These are phyloP conservation scores for Beta corolliflora DNA, from an alignment of 179 eudicot species.

Conservation along the genomic window DNA sequence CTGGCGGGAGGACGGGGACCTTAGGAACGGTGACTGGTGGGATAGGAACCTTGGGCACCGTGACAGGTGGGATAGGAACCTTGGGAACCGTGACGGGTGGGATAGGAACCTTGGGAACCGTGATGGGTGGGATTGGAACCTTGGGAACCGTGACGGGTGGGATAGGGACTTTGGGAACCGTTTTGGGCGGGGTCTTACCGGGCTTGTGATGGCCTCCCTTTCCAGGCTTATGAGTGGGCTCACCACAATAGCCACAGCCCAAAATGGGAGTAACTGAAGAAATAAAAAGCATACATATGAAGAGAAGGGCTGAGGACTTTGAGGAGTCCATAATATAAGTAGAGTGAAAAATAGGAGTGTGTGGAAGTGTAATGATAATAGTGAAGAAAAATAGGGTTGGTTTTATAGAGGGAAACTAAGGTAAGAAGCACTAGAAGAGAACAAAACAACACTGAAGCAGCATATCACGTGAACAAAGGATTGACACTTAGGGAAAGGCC, in stretches of 20 bases:
- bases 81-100: slow-evolving; percentile 18
- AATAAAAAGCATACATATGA: slow-evolving; percentile 65
- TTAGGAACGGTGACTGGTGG: slow-evolving; percentile 8
- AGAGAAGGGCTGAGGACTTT: slow-evolving; percentile 56
- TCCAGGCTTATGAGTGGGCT: slow-evolving; percentile 30
- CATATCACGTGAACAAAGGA: slow-evolving; percentile 39
- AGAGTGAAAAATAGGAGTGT: background rate
- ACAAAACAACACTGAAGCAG: slow-evolving; percentile 31
- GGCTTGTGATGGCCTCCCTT: slow-evolving; percentile 17
- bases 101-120: background rate
- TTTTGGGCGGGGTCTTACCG: slow-evolving; percentile 11
- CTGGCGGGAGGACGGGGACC: slow-evolving; percentile 28
- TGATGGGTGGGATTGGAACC: background rate
- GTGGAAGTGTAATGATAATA: slow-evolving; percentile 17
- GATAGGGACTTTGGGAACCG: background rate
- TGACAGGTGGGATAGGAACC: slow-evolving; percentile 23
- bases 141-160: slow-evolving; percentile 14
- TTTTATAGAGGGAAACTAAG: slow-evolving; percentile 36
- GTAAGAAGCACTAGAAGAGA: slow-evolving; percentile 18
- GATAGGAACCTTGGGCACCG: slow-evolving; percentile 13
- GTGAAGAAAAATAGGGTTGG: slow-evolving; percentile 1
- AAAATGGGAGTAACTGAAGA: slow-evolving; percentile 59
- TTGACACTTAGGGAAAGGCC: slow-evolving; percentile 21
- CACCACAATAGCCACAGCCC: slow-evolving; percentile 58
- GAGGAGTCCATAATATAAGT: slow-evolving; percentile 57